Conservation (phyloP, 1,284 basidiomycete species). For the Rhizoctonia solani region DNA sequence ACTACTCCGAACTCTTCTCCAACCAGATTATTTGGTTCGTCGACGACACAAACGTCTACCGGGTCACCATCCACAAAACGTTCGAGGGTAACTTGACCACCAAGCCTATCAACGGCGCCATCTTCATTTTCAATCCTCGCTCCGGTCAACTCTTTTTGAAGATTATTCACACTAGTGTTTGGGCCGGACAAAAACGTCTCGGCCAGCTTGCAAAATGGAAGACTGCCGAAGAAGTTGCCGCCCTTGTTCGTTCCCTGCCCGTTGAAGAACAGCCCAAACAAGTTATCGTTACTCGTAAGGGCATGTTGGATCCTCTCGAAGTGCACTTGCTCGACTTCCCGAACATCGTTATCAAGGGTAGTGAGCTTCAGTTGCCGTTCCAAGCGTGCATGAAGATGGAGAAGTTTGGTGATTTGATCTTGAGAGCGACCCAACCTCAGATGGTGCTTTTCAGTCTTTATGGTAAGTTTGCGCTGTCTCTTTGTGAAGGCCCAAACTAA, state of each 20-base stretch:
- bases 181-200: conserved; percentile 99
- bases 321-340: conserved; percentile 99
- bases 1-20: conserved; percentile 97
- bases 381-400: conserved; percentile 99
- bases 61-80: conserved; percentile 99
- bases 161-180: conserved; percentile 94
- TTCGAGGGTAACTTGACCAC: conserved; percentile 99
- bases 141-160: conserved; percentile 99
- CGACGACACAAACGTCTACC: conserved; percentile 99
- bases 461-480: conserved; percentile 52
- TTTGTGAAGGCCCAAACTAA: conserved; percentile 25
- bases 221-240: conserved; percentile 99
- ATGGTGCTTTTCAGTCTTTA: conserved; percentile 99
- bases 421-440: conserved; percentile 97
- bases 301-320: conserved; percentile 98
- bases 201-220: conserved; percentile 99
- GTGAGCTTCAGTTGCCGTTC: conserved; percentile 97
- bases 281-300: conserved; percentile 99
- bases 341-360: conserved; percentile 99
- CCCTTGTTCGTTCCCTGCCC: conserved; percentile 92
- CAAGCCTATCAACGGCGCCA: conserved; percentile 99
- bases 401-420: conserved; percentile 97
- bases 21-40: conserved; percentile 99
- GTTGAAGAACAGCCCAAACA: conserved; percentile 99
- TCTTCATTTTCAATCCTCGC: conserved; percentile 99